A percentile compares a stretch with the other conserved stretches of the same genome.
phyloP scores from a whole-genome alignment of 75 land plant species.

The Gnetum montanum region DNA sequence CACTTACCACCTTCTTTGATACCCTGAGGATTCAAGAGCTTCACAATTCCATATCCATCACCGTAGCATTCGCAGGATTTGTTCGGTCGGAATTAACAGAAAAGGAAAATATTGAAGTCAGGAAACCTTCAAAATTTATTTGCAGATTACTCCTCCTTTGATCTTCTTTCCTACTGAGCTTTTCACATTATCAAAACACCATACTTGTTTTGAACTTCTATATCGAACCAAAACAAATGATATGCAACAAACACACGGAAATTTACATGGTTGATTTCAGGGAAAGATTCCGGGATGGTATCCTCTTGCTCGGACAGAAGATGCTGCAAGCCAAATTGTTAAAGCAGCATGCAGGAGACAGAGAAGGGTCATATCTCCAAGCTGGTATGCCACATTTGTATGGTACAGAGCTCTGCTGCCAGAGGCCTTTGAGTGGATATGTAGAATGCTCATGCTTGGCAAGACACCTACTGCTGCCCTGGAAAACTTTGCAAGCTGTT shows the following conservation, averaged over 20 bases:
- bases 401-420: slow-evolving; percentile 16
- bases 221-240: too few relatives aligned
- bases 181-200: too few relatives aligned
- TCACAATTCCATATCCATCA: slow-evolving; percentile 13
- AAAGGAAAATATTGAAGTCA: too few relatives aligned
- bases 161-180: too few relatives aligned
- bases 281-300: slow-evolving; percentile 35
- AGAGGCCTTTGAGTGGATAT: slow-evolving; percentile 17
- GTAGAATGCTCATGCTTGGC: slow-evolving; percentile 18
- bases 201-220: too few relatives aligned
- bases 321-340: slow-evolving; percentile 21
- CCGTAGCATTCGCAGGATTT: slow-evolving; percentile 28
- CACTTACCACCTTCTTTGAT: slow-evolving; percentile 22
- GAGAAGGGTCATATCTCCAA: slow-evolving; percentile 16
- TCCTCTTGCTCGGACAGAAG: slow-evolving; percentile 21
- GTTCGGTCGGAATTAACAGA: slow-evolving; percentile 22
- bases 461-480: slow-evolving; percentile 10
- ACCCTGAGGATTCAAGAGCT: slow-evolving; percentile 23
- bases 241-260: not conserved
- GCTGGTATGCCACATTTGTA: slow-evolving; percentile 14
- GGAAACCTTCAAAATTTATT: too few relatives aligned
- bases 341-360: slow-evolving; percentile 12
- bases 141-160: too few relatives aligned
- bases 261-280: slow-evolving; percentile 5
- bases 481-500: not conserved